Evolutionary conservation across 768 basidiomycete genomes (phyloP).

Genomic region (Atractiella rhizophila): DNA sequence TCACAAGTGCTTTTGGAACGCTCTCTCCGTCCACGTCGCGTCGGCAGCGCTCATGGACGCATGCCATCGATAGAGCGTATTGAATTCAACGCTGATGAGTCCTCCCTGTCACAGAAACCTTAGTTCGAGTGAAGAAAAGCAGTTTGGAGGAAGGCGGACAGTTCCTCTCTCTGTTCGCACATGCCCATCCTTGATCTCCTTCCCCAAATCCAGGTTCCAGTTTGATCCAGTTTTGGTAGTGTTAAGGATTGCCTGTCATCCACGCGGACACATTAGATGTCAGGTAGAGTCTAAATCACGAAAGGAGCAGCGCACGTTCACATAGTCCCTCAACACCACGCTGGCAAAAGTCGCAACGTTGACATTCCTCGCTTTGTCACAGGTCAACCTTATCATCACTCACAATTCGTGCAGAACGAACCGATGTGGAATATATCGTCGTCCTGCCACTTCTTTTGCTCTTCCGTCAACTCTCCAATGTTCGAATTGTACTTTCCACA

Average conservation of each 20-base stretch:
- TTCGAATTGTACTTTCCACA: constrained; percentile 24
- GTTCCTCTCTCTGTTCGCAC: background rate
- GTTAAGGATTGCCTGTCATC: no score
- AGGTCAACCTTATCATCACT: no score
- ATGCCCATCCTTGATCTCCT: background rate
- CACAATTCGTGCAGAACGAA: no score
- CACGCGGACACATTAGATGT: no score
- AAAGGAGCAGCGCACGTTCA: background rate
- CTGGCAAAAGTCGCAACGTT: background rate
- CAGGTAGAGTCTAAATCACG: no score
- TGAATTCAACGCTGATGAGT: background rate
- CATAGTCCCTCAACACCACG: background rate
- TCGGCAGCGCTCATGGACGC: constrained; percentile 18
- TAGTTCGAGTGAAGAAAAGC: no score
- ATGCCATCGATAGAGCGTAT: constrained; percentile 21
- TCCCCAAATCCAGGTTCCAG: background rate
- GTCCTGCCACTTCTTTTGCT: constrained; percentile 1
- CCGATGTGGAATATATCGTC: background rate
- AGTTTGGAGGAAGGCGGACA: background rate
- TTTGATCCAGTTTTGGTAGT: no score
- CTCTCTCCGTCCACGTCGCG: constrained; percentile 22
- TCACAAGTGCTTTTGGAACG: no score
- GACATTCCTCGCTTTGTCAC: no score
- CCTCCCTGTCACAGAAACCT: background rate
- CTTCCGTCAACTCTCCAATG: background rate